Evolutionary conservation across 495 filamentous ascomycete genomes (phyloP), one percentile per base, ranked within the genome.

Genomic region (Aspergillus avenaceus): DNA sequence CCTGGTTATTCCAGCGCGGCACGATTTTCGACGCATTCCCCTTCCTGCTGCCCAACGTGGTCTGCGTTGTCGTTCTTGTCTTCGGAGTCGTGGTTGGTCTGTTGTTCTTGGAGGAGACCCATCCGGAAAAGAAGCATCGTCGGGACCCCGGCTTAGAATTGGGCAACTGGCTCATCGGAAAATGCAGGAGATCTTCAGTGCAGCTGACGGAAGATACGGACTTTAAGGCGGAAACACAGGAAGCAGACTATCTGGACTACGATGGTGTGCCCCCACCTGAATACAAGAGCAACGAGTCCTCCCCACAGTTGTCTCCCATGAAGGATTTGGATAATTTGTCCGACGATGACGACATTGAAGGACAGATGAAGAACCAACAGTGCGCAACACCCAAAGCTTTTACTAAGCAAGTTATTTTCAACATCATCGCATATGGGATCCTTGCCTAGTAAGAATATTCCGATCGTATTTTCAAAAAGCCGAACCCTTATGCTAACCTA

Each of bases 31-130:
- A 93, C 21, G 70, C 69, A 23, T 96, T 85, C 59, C 93, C 93
- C 0, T 98, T 96, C 64, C 79, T 97, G 46, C 82, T 98, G 42
- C 91, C 93, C 47, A 98, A 97, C 67, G 68, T 97, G 26, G 86
- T 98, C 51, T 96, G 95, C 65, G 83, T 92, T 49, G 66, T 74
- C 21, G 78, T 96, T 29, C 84, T 98, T 4, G 64, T 84, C 14
- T 70, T 88, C 31, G 90, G 91, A 8, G 84, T 98, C 22, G 65
- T 85, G 18, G 79, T 96, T 51, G 93, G 93, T 22, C 74, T 93
- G 40, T 63, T 98, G 31, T 98, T 97, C 67, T 74, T 98, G 51
- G 90, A 97, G 70, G 93, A 98, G 71, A 97, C 93, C 5, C 93
- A 97, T 60, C 82, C 82, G 37, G 84, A 92, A 61, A 88, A 86